These are phyloP conservation scores for Fraxinus anomala DNA, from an alignment of 257 asterid species.

Conservation along the genomic window DNA sequence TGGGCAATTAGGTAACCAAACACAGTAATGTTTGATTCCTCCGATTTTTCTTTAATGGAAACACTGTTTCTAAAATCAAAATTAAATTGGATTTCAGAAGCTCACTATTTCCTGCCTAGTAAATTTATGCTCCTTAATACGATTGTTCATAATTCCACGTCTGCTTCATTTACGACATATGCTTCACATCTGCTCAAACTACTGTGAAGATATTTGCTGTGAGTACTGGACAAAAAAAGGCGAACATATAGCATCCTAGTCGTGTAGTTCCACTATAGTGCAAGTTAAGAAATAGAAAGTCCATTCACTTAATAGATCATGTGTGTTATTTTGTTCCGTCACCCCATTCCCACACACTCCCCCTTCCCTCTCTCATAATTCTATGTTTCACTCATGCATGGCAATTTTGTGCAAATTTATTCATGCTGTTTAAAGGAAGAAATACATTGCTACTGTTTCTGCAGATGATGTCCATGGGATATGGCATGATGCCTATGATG, in stretches of 20 bases:
- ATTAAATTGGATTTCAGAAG: no score
- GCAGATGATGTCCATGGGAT: conserved; percentile 57
- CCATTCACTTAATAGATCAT: background rate
- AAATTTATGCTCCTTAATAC: no score
- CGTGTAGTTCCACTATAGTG: background rate
- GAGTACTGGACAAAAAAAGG: background rate
- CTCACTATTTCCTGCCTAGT: no score
- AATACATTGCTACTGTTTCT: background rate
- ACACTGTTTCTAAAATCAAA: background rate
- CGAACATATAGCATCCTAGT: background rate
- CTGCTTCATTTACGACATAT: background rate
- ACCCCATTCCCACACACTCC: background rate
- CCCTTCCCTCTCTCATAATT: background rate
- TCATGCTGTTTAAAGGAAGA: background rate
- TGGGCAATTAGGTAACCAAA: background rate
- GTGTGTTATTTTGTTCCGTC: background rate
- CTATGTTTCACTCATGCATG: background rate
- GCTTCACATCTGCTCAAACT: background rate
- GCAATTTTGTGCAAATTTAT: background rate
- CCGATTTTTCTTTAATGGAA: background rate
- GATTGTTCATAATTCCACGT: background rate
- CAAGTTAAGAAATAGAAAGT: background rate
- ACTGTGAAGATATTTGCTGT: background rate
- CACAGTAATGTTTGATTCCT: background rate
- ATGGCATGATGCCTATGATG: conserved; percentile 46